Percentiles rank a stretch among this genome's conserved stretches.
phyloP scores from a whole-genome alignment of 2,329 filamentous ascomycete species.

The Colletotrichum simmondsii region DNA sequence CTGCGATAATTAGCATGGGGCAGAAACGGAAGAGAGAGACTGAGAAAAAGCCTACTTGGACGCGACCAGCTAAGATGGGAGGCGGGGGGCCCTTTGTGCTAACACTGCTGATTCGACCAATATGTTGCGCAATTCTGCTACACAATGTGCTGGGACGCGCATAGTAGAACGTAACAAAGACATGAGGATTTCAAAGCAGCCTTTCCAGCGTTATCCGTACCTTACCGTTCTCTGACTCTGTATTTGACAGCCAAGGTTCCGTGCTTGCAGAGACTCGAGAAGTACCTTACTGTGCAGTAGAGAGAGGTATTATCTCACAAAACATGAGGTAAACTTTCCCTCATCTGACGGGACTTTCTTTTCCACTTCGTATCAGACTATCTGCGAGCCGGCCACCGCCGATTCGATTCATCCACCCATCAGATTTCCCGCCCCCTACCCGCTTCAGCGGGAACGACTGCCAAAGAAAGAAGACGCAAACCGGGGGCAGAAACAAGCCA shows the following conservation, averaged over 20 bases:
- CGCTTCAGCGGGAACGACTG: not conserved
- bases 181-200: not conserved
- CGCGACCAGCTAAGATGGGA: not conserved
- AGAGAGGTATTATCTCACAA: not conserved
- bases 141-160: not conserved
- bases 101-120: conserved; percentile 2
- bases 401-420: not conserved
- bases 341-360: not conserved
- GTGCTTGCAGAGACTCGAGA: not conserved
- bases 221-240: not conserved
- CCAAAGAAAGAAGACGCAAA: not conserved
- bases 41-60: not conserved
- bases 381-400: not conserved
- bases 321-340: conserved; percentile 3
- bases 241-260: not conserved
- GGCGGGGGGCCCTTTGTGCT: not conserved
- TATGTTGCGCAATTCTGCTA: not conserved
- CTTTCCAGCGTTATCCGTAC: too few species aligned
- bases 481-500: not conserved
- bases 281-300: too few species aligned
- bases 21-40: not conserved
- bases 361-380: not conserved
- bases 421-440: too few species aligned
- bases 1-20: not conserved
- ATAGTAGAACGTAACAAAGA: conserved; percentile 1